phyloP scores from a whole-genome alignment of 116 monocot genomes.

The Papilionanthe hybrid region DNA sequence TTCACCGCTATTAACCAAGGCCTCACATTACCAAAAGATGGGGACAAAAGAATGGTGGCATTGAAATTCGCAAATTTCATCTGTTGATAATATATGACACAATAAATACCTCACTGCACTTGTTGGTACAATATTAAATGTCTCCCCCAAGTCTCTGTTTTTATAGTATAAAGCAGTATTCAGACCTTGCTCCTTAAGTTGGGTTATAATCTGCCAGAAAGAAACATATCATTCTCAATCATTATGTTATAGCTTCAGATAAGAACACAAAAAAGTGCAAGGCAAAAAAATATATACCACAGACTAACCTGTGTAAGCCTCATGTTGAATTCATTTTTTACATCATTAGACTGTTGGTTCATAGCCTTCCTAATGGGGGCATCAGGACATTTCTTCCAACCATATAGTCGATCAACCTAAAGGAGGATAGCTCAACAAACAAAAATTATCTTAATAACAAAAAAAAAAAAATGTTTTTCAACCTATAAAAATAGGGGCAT shows the following conservation, averaged over 20 bases:
- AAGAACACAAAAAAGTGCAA: not conserved
- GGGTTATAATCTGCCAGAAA: slow-evolving; percentile 58
- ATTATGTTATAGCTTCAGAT: slow-evolving; percentile 1
- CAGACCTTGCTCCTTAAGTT: slow-evolving; percentile 87
- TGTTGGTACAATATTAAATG: slow-evolving; percentile 94
- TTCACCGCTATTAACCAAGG: slow-evolving; percentile 62
- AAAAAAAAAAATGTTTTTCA: slow-evolving; percentile 1
- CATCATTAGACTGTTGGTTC: slow-evolving; percentile 78
- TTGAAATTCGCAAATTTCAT: not conserved
- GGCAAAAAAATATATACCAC: not conserved
- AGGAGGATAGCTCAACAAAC: slow-evolving; percentile 13
- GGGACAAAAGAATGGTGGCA: not conserved
- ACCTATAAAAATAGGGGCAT: not conserved
- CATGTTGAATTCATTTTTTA: slow-evolving; percentile 86
- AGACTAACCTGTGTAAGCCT: slow-evolving; percentile 66
- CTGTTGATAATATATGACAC: not conserved
- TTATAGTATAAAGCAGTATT: slow-evolving; percentile 92
- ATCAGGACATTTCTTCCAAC: slow-evolving; percentile 76
- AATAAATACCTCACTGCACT: slow-evolving; percentile 82
- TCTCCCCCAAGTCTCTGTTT: slow-evolving; percentile 92
- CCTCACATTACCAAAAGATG: slow-evolving; percentile 4
- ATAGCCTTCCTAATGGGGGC: slow-evolving; percentile 76
- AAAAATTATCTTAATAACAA: not conserved
- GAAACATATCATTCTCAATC: not conserved
- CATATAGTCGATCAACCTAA: slow-evolving; percentile 94